Percentiles rank a stretch among this genome's conserved stretches.
Conservation (phyloP, 169 alveolate species). For the Cyclospora cayetanensis region DNA sequence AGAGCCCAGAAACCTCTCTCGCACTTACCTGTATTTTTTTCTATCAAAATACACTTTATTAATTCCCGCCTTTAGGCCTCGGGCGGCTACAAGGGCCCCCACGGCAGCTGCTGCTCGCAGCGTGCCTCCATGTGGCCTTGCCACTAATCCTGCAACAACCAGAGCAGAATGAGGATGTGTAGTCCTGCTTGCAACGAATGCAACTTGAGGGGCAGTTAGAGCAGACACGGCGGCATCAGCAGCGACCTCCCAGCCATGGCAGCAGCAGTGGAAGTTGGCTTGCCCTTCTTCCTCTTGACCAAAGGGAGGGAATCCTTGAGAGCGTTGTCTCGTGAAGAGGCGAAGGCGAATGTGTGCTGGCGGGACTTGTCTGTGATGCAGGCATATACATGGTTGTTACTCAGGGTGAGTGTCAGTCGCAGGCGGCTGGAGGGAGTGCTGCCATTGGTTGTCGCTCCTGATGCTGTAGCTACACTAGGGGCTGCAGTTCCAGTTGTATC, state of each 20-base stretch:
- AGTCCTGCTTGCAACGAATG: too few relatives aligned
- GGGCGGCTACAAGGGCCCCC: conserved; percentile 40
- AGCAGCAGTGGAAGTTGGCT: background rate
- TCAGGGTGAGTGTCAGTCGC: background rate
- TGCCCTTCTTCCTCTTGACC: conserved; percentile 25
- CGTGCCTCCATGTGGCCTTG: conserved; percentile 56
- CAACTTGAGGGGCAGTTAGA: background rate
- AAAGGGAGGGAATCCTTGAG: background rate
- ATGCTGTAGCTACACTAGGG: background rate
- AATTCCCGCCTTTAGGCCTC: conserved; percentile 26
- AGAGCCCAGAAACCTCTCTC: background rate
- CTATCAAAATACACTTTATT: conserved; percentile 29
- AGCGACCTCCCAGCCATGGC: background rate
- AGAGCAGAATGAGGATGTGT: too few relatives aligned
- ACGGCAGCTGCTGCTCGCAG: conserved; percentile 59
- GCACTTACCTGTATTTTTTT: conserved; percentile 1
- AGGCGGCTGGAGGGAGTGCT: background rate
- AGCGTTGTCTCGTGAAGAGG: background rate
- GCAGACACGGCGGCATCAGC: background rate
- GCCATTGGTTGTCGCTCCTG: background rate
- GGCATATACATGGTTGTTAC: conserved; percentile 22
- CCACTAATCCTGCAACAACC: conserved; percentile 46
- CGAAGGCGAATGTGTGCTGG: conserved; percentile 25
- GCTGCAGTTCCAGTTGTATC: too few relatives aligned
- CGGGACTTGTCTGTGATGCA: background rate